Evolutionary conservation across 768 basidiomycete genomes (phyloP).

Genomic region (Lanmaoa rubissima): DNA sequence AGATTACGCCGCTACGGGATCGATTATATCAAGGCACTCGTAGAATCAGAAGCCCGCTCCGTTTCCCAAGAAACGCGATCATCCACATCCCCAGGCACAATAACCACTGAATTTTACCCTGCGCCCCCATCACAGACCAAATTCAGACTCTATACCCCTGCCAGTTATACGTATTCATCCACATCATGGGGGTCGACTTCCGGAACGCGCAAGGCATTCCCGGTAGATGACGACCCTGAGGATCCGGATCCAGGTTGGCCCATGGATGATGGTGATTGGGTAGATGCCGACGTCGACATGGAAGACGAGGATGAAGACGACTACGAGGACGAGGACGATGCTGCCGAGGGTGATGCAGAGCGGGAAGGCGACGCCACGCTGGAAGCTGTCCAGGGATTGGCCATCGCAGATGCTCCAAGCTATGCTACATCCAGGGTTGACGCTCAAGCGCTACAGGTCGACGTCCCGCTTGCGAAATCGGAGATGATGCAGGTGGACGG

Average conservation of each 20-base stretch:
- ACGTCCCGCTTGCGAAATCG: background rate
- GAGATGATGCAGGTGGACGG: background rate
- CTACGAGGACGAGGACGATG: conserved; percentile 31
- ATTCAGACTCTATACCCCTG: conserved; percentile 33
- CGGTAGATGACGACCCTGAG: conserved; percentile 19
- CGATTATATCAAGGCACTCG: conserved; percentile 34
- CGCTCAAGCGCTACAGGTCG: conserved; percentile 2
- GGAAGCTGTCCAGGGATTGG: conserved; percentile 14
- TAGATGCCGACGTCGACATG: conserved; percentile 29
- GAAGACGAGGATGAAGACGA: conserved; percentile 34
- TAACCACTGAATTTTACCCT: background rate
- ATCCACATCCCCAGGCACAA: background rate
- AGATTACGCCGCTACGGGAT: conserved; percentile 33
- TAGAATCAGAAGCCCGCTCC: conserved; percentile 27
- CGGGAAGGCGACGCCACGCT: conserved; percentile 16
- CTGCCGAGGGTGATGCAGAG: conserved; percentile 6
- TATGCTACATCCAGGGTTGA: background rate
- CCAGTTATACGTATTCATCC: conserved; percentile 32
- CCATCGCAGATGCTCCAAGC: conserved; percentile 3
- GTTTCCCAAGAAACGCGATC: conserved; percentile 1
- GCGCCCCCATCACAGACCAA: conserved; percentile 19
- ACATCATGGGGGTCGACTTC: conserved; percentile 18
- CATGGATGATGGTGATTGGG: conserved; percentile 26
- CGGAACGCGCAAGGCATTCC: conserved; percentile 10
- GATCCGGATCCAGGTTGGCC: conserved; percentile 19